A percentile compares a stretch with the other conserved stretches of the same genome.
phyloP scores from a whole-genome alignment of 768 basidiomycete species.

The Hygrocybe coccinea region DNA sequence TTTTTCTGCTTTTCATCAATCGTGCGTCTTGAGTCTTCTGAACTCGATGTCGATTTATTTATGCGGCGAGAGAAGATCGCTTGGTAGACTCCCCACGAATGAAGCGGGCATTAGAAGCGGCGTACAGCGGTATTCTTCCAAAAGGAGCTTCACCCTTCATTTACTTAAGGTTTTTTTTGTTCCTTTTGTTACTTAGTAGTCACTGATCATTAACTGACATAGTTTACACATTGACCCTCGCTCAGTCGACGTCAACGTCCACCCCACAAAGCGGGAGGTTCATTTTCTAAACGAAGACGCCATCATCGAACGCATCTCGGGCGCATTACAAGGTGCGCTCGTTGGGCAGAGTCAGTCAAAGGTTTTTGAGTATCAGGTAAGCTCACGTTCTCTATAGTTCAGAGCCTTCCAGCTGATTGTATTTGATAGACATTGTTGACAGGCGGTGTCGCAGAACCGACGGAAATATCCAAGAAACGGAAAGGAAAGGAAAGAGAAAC shows the following conservation, averaged over 20 bases:
- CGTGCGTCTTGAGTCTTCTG: conserved; percentile 65
- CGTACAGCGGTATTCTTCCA: conserved; percentile 79
- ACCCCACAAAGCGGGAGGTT: conserved; percentile 96
- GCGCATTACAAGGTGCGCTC: conserved; percentile 63
- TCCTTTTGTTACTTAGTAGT: not conserved
- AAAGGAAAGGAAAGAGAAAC: conserved; percentile 39
- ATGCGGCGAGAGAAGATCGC: conserved; percentile 54
- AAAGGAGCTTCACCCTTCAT: conserved; percentile 88
- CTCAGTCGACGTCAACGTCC: conserved; percentile 94
- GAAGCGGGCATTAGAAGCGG: conserved; percentile 80
- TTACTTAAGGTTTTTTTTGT: conserved; percentile 71
- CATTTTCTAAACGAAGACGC: conserved; percentile 89
- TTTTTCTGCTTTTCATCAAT: conserved; percentile 91
- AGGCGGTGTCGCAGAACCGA: conserved; percentile 40
- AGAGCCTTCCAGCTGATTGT: conserved; percentile 2
- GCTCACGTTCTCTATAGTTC: not conserved
- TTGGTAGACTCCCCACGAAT: conserved; percentile 85
- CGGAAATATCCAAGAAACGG: conserved; percentile 31
- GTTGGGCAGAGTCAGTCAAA: conserved; percentile 60
- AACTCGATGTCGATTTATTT: not conserved
- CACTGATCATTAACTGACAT: not conserved
- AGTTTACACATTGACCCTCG: conserved; percentile 82
- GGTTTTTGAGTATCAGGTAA: conserved; percentile 69
- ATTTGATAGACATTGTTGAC: conserved; percentile 53
- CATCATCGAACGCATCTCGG: conserved; percentile 73